phyloP scores from a whole-genome alignment of 2,329 filamentous ascomycete species.

The Phialemonium atrogriseum region DNA sequence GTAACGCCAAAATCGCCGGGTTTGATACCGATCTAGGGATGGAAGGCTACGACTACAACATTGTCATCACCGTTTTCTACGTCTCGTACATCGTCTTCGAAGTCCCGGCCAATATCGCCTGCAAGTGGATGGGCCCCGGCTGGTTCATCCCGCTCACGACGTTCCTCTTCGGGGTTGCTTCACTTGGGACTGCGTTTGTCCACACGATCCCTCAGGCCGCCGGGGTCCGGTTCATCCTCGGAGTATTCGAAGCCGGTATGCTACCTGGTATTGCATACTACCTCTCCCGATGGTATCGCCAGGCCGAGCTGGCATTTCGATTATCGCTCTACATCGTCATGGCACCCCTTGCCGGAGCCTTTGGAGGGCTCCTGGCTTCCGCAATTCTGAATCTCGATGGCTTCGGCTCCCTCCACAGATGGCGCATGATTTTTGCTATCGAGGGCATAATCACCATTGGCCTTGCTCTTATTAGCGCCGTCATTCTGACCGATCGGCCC shows the following conservation, averaged over 20 bases:
- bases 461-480: conserved; percentile 44
- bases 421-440: conserved; percentile 64
- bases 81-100: conserved; percentile 67
- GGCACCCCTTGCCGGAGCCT: conserved; percentile 55
- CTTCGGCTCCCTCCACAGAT: conserved; percentile 45
- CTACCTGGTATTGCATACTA: conserved; percentile 69
- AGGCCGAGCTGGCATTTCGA: conserved; percentile 51
- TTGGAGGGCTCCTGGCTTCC: conserved; percentile 51
- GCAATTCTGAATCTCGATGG: conserved; percentile 49
- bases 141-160: conserved; percentile 60
- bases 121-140: conserved; percentile 64
- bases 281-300: conserved; percentile 58
- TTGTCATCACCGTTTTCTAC: conserved; percentile 60
- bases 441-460: conserved; percentile 50
- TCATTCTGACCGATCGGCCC: conserved; percentile 56
- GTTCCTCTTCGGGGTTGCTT: conserved; percentile 54
- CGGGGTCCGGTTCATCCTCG: conserved; percentile 59
- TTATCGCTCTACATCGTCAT: conserved; percentile 55
- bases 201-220: conserved; percentile 34
- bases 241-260: conserved; percentile 66
- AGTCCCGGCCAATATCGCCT: conserved; percentile 59
- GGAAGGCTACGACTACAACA: conserved; percentile 59
- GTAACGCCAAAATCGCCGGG: conserved; percentile 61
- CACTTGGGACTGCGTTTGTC: conserved; percentile 59
- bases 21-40: conserved; percentile 54